A percentile compares a stretch with the other conserved stretches of the same genome.
phyloP scores from a whole-genome alignment of 2,329 filamentous ascomycete genomes.

The Hirsutella rhossiliensis region DNA sequence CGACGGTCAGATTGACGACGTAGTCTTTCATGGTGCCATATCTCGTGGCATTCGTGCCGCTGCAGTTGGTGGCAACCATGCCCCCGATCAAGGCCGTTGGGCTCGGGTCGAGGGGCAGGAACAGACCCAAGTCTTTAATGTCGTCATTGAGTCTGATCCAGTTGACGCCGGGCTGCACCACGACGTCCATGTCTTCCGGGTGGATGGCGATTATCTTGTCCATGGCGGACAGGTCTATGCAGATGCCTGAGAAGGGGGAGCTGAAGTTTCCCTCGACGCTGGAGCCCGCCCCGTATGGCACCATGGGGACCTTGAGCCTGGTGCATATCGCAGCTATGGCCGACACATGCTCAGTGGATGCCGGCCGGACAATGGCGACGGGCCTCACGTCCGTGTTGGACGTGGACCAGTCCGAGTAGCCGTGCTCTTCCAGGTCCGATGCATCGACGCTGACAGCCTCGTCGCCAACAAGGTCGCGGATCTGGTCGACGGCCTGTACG shows the following conservation, averaged over 20 bases:
- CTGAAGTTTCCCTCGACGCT: constrained; percentile 62
- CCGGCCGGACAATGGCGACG: constrained; percentile 53
- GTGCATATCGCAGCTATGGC: constrained; percentile 50
- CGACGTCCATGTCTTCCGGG: constrained; percentile 58
- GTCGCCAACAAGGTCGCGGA: constrained; percentile 27
- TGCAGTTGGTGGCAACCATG: constrained; percentile 58
- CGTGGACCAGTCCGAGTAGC: constrained; percentile 60
- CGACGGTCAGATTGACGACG: constrained; percentile 59
- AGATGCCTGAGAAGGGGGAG: constrained; percentile 54
- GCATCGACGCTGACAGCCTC: constrained; percentile 51
- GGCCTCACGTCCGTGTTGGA: constrained; percentile 53
- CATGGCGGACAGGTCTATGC: constrained; percentile 59
- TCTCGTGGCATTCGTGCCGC: constrained; percentile 45
- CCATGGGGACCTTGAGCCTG: constrained; percentile 55
- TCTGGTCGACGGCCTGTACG: constrained; percentile 8
- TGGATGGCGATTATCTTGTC: constrained; percentile 52
- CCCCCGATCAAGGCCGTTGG: constrained; percentile 46
- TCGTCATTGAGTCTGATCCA: constrained; percentile 57
- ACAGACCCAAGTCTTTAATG: constrained; percentile 49
- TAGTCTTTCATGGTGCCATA: constrained; percentile 71
- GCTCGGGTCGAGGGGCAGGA: constrained; percentile 59
- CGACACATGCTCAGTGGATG: constrained; percentile 51
- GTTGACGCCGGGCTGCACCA: constrained; percentile 56
- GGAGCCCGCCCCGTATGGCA: constrained; percentile 63
- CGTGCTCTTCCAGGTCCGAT: constrained; percentile 51